Percentiles rank a stretch among this genome's conserved stretches.
Evolutionary conservation across 495 filamentous ascomycete genomes (phyloP).

Genomic region (Apiosordaria backusii): DNA sequence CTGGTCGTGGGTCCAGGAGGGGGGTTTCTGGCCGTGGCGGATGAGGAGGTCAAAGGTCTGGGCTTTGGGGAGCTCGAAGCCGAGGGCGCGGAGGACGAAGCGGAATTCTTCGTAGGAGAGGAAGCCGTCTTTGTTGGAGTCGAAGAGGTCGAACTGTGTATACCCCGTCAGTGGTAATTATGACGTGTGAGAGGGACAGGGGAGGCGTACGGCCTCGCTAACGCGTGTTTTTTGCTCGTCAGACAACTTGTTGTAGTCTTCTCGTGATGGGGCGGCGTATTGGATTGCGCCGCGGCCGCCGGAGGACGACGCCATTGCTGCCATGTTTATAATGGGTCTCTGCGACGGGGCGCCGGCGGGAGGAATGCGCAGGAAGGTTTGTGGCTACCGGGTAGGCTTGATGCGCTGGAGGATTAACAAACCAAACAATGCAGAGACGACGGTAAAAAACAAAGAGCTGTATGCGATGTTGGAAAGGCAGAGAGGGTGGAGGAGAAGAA

Average conservation of each 20-base stretch:
- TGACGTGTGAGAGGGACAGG: not conserved
- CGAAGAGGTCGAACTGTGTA: constrained; percentile 88
- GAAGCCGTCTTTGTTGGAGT: constrained; percentile 89
- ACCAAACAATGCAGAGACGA: not conserved
- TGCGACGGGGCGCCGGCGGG: too few species aligned
- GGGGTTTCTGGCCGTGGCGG: constrained; percentile 34
- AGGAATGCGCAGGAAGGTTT: not conserved
- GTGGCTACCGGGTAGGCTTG: not conserved
- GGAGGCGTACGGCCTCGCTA: constrained; percentile 30
- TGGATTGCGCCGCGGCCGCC: constrained; percentile 28
- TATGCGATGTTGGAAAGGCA: not conserved
- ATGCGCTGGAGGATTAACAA: not conserved
- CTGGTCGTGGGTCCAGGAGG: constrained; percentile 36
- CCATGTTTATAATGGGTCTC: not conserved
- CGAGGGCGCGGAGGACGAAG: constrained; percentile 93
- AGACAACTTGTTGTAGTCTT: constrained; percentile 35
- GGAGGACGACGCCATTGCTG: constrained; percentile 8
- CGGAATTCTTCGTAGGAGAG: constrained; percentile 98
- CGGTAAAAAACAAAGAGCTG: too few species aligned
- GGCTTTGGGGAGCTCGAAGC: constrained; percentile 60
- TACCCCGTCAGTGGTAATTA: not conserved
- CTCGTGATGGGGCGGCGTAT: constrained; percentile 33
- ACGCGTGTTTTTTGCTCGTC: constrained; percentile 38
- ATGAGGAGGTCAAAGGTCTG: constrained; percentile 38
- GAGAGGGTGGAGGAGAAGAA: not conserved